Evolutionary conservation across 2,329 filamentous ascomycete species (phyloP), one percentile per base, ranked within the genome.

Genomic region (Trichothecium sympodiale): DNA sequence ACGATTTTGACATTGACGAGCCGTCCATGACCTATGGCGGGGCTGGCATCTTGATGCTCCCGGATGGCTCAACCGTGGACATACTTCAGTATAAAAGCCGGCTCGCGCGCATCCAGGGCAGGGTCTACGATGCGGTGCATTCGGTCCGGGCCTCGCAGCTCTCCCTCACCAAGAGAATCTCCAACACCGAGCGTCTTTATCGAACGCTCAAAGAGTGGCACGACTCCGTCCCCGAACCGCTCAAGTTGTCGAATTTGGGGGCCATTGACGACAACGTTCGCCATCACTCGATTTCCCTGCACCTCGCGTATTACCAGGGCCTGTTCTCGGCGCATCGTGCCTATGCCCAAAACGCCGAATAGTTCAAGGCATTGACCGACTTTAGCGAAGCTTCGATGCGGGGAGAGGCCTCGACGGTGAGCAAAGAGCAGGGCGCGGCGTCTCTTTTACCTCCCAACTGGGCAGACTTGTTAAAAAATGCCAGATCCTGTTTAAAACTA

Each of bases 51-150:
- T 17, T 32, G 30, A 12, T 17, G 8, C n/a, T 18, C 9, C 16
- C n/a, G 6, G 37, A 33, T 4, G n/a, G n/a, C n/a, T n/a, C n/a
- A n/a, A n/a, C n/a, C n/a, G n/a, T n/a, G n/a, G n/a, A n/a, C n/a
- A n/a, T n/a, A n/a, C n/a, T n/a, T n/a, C n/a, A n/a, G n/a, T n/a
- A n/a, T n/a, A n/a, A n/a, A n/a, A n/a, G 37, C 3, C 16, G 28
- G 15, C 34, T 42, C 26, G 37, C 40, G n/a, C 31, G 27, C 2
- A 34, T 42, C n/a, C 40, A 42, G 29, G 40, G 37, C 13, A 35
- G 31, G 16, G 16, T 39, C 1, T 37, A 42, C 26, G 37, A 40
- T 16, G n/a, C 16, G 15, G 20, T 23, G 4, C 18, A 18, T 14
- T 33, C 31, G 12, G 31, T 33, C 4, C 31, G 31, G 8, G 31